Conservation (phyloP, 345 rosid species). For the Arabidopsis suecica region DNA sequence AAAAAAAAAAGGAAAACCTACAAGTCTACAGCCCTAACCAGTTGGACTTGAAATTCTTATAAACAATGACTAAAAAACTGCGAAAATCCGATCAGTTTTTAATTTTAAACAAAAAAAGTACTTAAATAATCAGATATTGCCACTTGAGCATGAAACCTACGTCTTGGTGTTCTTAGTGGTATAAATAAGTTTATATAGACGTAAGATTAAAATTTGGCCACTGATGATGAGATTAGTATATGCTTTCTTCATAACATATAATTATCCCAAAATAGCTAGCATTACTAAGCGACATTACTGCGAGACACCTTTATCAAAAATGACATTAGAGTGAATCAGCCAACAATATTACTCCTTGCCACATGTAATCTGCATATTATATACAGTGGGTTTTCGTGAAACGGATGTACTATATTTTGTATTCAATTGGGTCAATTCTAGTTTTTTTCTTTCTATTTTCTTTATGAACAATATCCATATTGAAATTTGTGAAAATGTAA, state of each 20-base stretch:
- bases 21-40: neutral
- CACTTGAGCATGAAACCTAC: neutral
- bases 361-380: neutral
- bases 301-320: too few relatives aligned
- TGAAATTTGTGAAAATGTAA: slow-evolving; percentile 37
- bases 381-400: neutral
- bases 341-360: neutral
- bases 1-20: too few relatives aligned
- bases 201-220: neutral
- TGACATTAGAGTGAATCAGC: neutral
- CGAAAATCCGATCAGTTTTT: neutral
- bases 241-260: neutral
- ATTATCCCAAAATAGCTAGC: neutral
- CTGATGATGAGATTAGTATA: neutral
- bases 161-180: neutral
- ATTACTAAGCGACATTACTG: neutral
- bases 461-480: slow-evolving; percentile 33
- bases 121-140: neutral
- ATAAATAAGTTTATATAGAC: neutral
- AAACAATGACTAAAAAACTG: neutral
- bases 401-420: neutral
- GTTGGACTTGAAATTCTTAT: neutral
- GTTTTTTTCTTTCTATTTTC: slow-evolving; percentile 1
- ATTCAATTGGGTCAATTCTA: slow-evolving; percentile 2
- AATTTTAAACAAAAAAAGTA: neutral